Evolutionary conservation across 75 land plant genomes (phyloP).

Genomic region (Chamaecyparis obtusa): DNA sequence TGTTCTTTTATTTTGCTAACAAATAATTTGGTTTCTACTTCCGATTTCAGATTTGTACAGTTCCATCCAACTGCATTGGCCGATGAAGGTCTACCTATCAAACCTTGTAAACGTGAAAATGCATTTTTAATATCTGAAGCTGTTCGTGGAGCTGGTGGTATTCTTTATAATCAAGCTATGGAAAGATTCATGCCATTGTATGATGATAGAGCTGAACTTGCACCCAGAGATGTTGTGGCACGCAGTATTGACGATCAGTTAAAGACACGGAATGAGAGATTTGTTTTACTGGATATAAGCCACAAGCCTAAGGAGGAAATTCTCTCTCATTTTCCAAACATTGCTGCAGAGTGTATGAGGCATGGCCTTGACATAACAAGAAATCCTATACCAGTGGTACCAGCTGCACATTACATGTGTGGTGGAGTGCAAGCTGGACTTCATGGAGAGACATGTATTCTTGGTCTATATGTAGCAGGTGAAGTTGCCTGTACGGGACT

Average conservation of each 20-base stretch:
- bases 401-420: slow-evolving; percentile 99
- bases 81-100: slow-evolving; percentile 93
- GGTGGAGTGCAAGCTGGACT: slow-evolving; percentile 98
- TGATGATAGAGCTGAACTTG: slow-evolving; percentile 92
- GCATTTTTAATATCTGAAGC: slow-evolving; percentile 98
- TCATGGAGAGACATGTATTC: slow-evolving; percentile 84
- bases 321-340: slow-evolving; percentile 92
- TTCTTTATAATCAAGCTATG: slow-evolving; percentile 87
- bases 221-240: slow-evolving; percentile 97
- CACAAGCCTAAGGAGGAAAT: slow-evolving; percentile 82
- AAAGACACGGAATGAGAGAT: slow-evolving; percentile 83
- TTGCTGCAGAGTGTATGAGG: slow-evolving; percentile 86
- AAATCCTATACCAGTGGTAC: slow-evolving; percentile 93
- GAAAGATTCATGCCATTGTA: slow-evolving; percentile 96
- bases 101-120: slow-evolving; percentile 75
- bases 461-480: slow-evolving; percentile 95
- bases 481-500: slow-evolving; percentile 99
- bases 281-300: slow-evolving; percentile 92
- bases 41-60: slow-evolving; percentile 80
- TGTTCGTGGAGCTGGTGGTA: slow-evolving; percentile 94
- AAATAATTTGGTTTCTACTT: slow-evolving; percentile 10
- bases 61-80: slow-evolving; percentile 99
- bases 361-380: slow-evolving; percentile 89
- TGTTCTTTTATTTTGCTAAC: neutral
- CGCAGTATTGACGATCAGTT: slow-evolving; percentile 97